These are phyloP conservation scores for Isatis tinctoria DNA, from an alignment of 345 rosid species.

Conservation along the genomic window DNA sequence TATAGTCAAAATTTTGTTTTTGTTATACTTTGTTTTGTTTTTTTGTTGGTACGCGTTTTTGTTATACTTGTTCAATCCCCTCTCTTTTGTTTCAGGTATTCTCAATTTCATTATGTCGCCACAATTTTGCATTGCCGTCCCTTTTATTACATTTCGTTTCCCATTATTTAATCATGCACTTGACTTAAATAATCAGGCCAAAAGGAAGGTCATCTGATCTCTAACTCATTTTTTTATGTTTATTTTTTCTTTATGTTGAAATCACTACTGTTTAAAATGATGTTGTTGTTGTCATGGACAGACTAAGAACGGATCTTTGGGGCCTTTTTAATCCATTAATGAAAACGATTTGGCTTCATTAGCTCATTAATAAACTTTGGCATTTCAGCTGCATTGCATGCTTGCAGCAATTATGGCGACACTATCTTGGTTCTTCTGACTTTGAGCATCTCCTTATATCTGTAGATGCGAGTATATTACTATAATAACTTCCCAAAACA, in stretches of 20 bases:
- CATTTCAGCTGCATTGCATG: neutral
- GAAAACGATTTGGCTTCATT: neutral
- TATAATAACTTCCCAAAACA: too few relatives aligned
- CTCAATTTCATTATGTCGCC: constrained; percentile 3
- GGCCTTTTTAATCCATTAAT: neutral
- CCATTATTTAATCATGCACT: neutral
- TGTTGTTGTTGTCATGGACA: neutral
- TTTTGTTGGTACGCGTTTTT: too few relatives aligned
- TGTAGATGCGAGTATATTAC: neutral
- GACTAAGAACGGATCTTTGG: neutral
- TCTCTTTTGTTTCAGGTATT: neutral
- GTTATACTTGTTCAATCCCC: neutral
- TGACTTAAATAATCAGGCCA: neutral
- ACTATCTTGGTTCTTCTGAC: neutral
- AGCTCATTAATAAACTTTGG: neutral
- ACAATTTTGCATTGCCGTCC: neutral
- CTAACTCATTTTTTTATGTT: neutral
- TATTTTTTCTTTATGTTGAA: neutral
- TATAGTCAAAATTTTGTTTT: neutral
- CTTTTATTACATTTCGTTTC: neutral
- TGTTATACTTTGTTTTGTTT: too few relatives aligned
- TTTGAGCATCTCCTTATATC: neutral
- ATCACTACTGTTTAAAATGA: neutral
- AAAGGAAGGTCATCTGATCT: neutral
- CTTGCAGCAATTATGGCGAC: neutral